Evolutionary conservation across 2,329 filamentous ascomycete genomes (phyloP).

Genomic region (Oidium heveae): DNA sequence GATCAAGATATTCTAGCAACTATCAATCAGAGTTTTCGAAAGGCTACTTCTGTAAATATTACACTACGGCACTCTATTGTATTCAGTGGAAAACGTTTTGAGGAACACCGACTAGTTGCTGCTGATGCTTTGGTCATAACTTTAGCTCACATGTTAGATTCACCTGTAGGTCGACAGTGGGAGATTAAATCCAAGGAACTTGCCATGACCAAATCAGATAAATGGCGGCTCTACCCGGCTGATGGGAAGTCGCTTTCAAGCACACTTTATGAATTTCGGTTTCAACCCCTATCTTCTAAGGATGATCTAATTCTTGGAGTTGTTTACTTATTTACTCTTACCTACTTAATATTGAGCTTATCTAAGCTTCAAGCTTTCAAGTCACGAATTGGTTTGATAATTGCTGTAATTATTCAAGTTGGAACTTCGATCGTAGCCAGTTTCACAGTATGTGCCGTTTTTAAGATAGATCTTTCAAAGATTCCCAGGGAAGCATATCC

Average conservation of each 20-base stretch:
- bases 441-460: slow-evolving; percentile 53
- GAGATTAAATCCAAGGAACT: slow-evolving; percentile 30
- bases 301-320: slow-evolving; percentile 38
- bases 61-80: slow-evolving; percentile 56
- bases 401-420: slow-evolving; percentile 46
- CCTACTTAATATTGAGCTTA: slow-evolving; percentile 42
- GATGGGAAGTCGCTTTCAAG: slow-evolving; percentile 27
- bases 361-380: slow-evolving; percentile 50
- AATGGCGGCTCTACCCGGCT: slow-evolving; percentile 40
- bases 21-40: slow-evolving; percentile 37
- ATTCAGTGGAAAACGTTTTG: slow-evolving; percentile 58
- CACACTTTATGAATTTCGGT: slow-evolving; percentile 54
- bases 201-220: slow-evolving; percentile 20
- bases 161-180: slow-evolving; percentile 39
- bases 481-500: slow-evolving; percentile 55
- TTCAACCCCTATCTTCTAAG: slow-evolving; percentile 42
- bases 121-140: slow-evolving; percentile 61
- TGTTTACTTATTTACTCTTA: slow-evolving; percentile 35
- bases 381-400: slow-evolving; percentile 44
- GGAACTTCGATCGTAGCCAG: slow-evolving; percentile 50
- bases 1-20: slow-evolving; percentile 42
- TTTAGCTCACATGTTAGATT: slow-evolving; percentile 40
- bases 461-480: slow-evolving; percentile 49
- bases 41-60: slow-evolving; percentile 43
- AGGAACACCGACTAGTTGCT: slow-evolving; percentile 38